Percentiles rank a stretch among this genome's conserved stretches.
Evolutionary conservation across 257 asterid species (phyloP).

Genomic region (Solanum peruvianum): DNA sequence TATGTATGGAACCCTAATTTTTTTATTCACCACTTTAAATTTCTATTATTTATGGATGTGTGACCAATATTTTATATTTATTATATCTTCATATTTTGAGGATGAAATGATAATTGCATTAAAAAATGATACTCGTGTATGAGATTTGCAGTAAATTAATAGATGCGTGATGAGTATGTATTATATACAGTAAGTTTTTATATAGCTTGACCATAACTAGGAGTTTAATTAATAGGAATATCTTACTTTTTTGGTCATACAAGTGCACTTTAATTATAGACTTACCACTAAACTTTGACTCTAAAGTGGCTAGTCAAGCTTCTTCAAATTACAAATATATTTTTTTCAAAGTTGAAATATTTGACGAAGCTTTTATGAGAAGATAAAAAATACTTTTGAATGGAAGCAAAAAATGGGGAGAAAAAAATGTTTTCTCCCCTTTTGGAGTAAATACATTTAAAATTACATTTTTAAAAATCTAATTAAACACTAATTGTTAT

Average conservation of each 20-base stretch:
- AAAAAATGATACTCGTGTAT: not conserved
- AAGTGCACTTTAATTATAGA: not conserved
- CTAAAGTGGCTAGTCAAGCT: not conserved
- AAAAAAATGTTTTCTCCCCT: no score
- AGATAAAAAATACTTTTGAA: no score
- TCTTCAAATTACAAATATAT: not conserved
- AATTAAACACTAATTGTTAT: no score
- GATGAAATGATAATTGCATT: not conserved
- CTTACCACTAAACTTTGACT: not conserved
- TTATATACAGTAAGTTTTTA: not conserved
- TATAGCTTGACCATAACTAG: not conserved
- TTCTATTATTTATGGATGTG: not conserved
- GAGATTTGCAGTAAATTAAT: not conserved
- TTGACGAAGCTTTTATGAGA: no score
- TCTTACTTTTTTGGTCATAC: not conserved
- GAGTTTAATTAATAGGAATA: no score
- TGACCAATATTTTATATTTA: not conserved
- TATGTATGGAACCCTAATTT: not conserved
- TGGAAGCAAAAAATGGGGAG: no score
- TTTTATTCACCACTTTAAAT: not conserved
- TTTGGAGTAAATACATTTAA: no score
- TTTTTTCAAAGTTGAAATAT: not conserved
- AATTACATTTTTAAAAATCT: no score
- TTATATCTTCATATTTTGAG: not conserved
- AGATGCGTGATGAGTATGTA: not conserved